Evolutionary conservation across 2,329 filamentous ascomycete species (phyloP).

Genomic region (Penicillium sumatraense): DNA sequence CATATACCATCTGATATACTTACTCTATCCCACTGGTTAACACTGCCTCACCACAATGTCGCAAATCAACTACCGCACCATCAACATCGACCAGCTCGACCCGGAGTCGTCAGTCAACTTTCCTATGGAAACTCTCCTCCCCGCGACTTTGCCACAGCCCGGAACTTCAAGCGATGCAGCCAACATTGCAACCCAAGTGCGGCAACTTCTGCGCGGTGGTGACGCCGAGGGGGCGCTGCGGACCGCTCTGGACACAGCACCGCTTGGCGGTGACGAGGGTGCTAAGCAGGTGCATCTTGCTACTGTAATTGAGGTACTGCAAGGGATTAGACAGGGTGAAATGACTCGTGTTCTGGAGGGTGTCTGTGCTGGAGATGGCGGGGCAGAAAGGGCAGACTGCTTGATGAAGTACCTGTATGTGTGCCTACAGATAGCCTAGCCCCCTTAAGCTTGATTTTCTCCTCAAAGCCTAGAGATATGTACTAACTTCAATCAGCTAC

Average conservation of each 20-base stretch:
- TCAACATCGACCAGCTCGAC: constrained; percentile 90
- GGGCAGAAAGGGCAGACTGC: constrained; percentile 84
- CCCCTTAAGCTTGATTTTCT: not conserved
- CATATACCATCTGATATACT: not conserved
- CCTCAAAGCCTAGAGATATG: not conserved
- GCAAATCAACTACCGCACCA: constrained; percentile 74
- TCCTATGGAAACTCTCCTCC: constrained; percentile 80
- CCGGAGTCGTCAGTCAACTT: constrained; percentile 92
- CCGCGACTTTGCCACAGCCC: constrained; percentile 69
- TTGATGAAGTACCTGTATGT: constrained; percentile 97
- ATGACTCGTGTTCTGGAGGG: constrained; percentile 87
- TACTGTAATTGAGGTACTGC: constrained; percentile 88
- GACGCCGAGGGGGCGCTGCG: constrained; percentile 86
- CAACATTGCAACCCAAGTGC: constrained; percentile 76
- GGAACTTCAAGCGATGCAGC: constrained; percentile 79
- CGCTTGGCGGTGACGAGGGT: constrained; percentile 61
- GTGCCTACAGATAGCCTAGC: not conserved
- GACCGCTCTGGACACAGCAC: constrained; percentile 81
- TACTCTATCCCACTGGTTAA: not conserved
- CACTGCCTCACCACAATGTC: constrained; percentile 39
- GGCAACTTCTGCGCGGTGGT: constrained; percentile 83
- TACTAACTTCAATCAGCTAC: constrained; percentile 62
- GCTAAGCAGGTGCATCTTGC: constrained; percentile 83
- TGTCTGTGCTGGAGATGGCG: constrained; percentile 78
- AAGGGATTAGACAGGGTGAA: constrained; percentile 93